These are phyloP conservation scores for Lachancea mirantina DNA, from an alignment of 805 yeast species.

Conservation along the genomic window DNA sequence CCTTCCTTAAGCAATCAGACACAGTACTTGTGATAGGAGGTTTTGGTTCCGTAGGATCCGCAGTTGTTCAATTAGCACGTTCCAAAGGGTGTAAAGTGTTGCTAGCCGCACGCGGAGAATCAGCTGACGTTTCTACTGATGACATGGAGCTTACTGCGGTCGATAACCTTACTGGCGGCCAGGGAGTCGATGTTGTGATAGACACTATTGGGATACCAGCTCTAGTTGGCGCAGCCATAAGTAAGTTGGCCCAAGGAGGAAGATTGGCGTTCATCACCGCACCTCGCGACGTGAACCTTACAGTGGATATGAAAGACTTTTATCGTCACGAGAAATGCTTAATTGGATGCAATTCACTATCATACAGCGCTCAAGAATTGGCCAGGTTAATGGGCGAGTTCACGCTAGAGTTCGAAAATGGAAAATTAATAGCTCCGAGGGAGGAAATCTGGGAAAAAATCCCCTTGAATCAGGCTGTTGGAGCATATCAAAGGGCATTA, in stretches of 20 bases:
- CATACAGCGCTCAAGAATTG: constrained; percentile 3
- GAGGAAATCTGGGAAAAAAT: constrained; percentile 2
- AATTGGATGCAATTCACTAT: constrained; percentile 8
- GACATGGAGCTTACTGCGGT: constrained; percentile 1
- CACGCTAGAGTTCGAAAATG: constrained; percentile 4
- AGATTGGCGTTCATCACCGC: constrained; percentile 6
- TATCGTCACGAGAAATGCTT: constrained; percentile 6
- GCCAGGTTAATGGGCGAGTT: constrained; percentile 2
- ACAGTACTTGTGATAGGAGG: constrained; percentile 6
- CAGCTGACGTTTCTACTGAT: constrained; percentile 3
- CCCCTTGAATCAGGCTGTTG: constrained; percentile 1
- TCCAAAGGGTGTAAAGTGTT: constrained; percentile 5
- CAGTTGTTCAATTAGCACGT: constrained; percentile 6
- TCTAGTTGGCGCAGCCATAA: constrained; percentile 3
- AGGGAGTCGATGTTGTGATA: constrained; percentile 6
- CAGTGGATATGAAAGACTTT: constrained; percentile 5
- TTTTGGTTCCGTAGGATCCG: constrained; percentile 7
- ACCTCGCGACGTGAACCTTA: constrained; percentile 1
- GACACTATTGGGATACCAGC: constrained; percentile 9
- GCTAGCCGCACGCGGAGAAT: constrained; percentile 3
- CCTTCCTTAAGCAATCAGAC: neutral
- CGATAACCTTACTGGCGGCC: constrained; percentile 3
- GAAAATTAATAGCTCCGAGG: neutral
- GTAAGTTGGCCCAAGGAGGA: constrained; percentile 7
- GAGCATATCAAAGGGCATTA: neutral